Conservation (phyloP, 2,329 filamentous ascomycete genomes). For the Colletotrichum spaethianum region DNA sequence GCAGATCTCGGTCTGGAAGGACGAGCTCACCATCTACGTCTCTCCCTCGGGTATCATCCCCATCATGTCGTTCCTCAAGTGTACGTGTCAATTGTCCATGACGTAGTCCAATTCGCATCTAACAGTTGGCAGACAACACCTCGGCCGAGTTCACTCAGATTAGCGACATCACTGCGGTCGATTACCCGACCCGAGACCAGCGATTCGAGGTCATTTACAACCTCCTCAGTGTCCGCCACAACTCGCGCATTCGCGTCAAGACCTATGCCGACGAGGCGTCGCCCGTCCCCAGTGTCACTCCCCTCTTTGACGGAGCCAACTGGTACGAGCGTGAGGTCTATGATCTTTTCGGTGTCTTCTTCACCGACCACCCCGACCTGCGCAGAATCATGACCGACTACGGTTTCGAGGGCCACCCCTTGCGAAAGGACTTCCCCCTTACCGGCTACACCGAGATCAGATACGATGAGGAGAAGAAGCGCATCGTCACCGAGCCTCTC, state of each 20-base stretch:
- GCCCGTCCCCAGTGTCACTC: constrained; percentile 89
- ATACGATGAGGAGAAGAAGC: constrained; percentile 99
- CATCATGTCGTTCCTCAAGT: constrained; percentile 94
- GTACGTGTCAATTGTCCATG: constrained; percentile 52
- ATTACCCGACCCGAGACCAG: constrained; percentile 95
- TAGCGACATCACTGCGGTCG: constrained; percentile 92
- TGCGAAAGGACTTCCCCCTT: constrained; percentile 97
- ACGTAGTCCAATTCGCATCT: not conserved
- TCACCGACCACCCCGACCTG: constrained; percentile 93
- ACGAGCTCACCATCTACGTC: constrained; percentile 96
- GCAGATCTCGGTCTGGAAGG: constrained; percentile 99
- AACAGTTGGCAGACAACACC: constrained; percentile 79
- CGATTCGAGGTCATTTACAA: constrained; percentile 99
- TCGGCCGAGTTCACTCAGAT: constrained; percentile 96
- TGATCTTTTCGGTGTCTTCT: constrained; percentile 98
- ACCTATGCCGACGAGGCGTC: constrained; percentile 98
- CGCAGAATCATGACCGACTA: constrained; percentile 99
- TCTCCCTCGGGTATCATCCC: constrained; percentile 89
- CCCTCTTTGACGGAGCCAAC: constrained; percentile 93
- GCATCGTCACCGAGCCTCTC: constrained; percentile 96
- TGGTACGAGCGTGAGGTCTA: constrained; percentile 99
- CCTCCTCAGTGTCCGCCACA: constrained; percentile 94
- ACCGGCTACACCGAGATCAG: constrained; percentile 98
- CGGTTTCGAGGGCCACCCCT: constrained; percentile 96
- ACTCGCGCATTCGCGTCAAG: constrained; percentile 97